These are phyloP conservation scores for Rhizoctonia solani DNA, from an alignment of 1,284 basidiomycete species.

Conservation along the genomic window DNA sequence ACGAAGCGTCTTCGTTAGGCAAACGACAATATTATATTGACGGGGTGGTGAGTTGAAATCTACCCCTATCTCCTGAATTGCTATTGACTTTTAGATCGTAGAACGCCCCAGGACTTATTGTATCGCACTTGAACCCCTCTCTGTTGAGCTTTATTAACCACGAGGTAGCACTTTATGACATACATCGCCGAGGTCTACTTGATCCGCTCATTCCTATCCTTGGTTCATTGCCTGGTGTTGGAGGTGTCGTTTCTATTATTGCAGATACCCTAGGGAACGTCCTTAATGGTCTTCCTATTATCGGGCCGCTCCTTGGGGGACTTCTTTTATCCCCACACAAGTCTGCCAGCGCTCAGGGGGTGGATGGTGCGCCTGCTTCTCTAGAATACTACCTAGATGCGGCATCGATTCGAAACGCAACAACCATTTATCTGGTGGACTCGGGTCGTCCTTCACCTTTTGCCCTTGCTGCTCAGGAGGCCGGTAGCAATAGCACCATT, in stretches of 20 bases:
- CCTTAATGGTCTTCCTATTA: slow-evolving; percentile 15
- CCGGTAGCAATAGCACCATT: not conserved
- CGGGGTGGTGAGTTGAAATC: not conserved
- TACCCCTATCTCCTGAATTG: not conserved
- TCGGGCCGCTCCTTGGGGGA: slow-evolving; percentile 15
- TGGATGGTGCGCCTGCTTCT: not conserved
- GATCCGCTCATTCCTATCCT: slow-evolving; percentile 20
- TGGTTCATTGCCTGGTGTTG: slow-evolving; percentile 10
- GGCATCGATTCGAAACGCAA: not conserved
- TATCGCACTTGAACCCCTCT: not conserved
- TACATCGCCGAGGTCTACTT: slow-evolving; percentile 18
- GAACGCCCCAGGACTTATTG: slow-evolving; percentile 13
- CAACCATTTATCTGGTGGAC: slow-evolving; percentile 29
- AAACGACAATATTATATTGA: not conserved
- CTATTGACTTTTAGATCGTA: not conserved
- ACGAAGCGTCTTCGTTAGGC: not conserved
- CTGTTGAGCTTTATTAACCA: not conserved
- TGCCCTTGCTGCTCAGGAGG: not conserved
- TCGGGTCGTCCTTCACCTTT: slow-evolving; percentile 16
- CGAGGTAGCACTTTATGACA: not conserved
- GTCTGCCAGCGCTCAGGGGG: not conserved
- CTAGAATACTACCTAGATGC: slow-evolving; percentile 22
- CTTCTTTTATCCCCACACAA: slow-evolving; percentile 4
- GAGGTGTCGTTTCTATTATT: slow-evolving; percentile 8
- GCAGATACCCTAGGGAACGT: not conserved